phyloP scores from a whole-genome alignment of 2,329 filamentous ascomycete genomes.

The Paecilomyces fulvus region DNA sequence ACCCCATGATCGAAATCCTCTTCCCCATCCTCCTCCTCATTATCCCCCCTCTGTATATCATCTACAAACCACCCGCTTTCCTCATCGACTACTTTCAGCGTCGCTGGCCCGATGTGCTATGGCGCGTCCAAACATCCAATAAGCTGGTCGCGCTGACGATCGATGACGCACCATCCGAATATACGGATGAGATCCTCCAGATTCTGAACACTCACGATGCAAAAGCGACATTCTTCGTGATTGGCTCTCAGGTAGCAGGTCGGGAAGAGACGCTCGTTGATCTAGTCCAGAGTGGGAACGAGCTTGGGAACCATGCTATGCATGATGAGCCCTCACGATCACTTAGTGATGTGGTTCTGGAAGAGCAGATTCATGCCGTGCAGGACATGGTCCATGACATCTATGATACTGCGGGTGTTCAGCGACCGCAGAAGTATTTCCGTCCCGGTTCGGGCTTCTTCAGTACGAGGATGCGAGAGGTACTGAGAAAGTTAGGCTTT shows the following conservation, averaged over 20 bases:
- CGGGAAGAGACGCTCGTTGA: constrained; percentile 47
- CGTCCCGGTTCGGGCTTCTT: constrained; percentile 81
- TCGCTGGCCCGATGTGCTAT: constrained; percentile 72
- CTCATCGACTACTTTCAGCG: constrained; percentile 63
- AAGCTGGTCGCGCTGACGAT: constrained; percentile 75
- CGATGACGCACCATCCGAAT: constrained; percentile 71
- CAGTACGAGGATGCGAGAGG: constrained; percentile 56
- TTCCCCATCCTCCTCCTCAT: background rate
- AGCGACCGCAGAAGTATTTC: constrained; percentile 58
- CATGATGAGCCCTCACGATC: constrained; percentile 66
- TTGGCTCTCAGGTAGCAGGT: constrained; percentile 63
- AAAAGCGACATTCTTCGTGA: constrained; percentile 80
- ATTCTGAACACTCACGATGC: constrained; percentile 59
- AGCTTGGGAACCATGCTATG: constrained; percentile 85
- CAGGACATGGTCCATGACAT: constrained; percentile 51
- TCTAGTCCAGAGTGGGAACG: constrained; percentile 55
- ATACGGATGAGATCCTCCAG: constrained; percentile 62
- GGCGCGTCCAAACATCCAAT: constrained; percentile 49
- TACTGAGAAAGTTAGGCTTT: constrained; percentile 56
- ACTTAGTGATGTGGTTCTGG: constrained; percentile 52
- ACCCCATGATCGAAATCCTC: background rate
- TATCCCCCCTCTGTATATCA: constrained; percentile 51
- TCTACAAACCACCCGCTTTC: constrained; percentile 72
- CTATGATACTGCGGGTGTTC: constrained; percentile 37
- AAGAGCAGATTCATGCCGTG: constrained; percentile 56